Evolutionary conservation across 805 yeast species (phyloP).

Genomic region (Tetrapisispora taiwanensis): DNA sequence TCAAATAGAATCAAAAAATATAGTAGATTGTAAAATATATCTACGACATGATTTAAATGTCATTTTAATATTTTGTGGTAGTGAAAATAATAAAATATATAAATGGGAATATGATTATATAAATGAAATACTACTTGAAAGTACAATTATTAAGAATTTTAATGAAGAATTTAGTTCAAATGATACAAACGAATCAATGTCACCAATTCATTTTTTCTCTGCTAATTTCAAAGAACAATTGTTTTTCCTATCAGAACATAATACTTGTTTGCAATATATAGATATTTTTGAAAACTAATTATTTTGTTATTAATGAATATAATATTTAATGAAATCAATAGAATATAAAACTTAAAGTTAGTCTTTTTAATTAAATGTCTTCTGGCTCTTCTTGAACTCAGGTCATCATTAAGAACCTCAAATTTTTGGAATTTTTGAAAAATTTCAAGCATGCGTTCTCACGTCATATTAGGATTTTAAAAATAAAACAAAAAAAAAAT

Average conservation of each 20-base stretch:
- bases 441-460: background rate
- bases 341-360: too few species aligned
- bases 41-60: conserved; percentile 1
- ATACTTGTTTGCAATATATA: conserved; percentile 5
- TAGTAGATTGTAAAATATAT: conserved; percentile 10
- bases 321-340: too few species aligned
- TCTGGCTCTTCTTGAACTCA: too few species aligned
- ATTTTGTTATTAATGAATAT: too few species aligned
- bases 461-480: background rate
- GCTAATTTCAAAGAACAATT: background rate
- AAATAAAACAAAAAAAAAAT: background rate
- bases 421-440: background rate
- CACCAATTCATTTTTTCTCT: background rate
- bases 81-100: conserved; percentile 13
- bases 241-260: conserved; percentile 7
- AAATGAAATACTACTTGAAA: conserved; percentile 5
- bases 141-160: background rate
- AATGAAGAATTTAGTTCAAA: too few species aligned
- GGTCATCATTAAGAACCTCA: background rate
- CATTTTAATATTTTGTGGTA: conserved; percentile 12
- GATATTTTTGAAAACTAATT: background rate
- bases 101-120: conserved; percentile 12
- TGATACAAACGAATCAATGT: conserved; percentile 4
- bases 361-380: too few species aligned
- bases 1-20: conserved; percentile 3